Conservation (phyloP, 495 filamentous ascomycete species). For the Bombardia bombarda region DNA sequence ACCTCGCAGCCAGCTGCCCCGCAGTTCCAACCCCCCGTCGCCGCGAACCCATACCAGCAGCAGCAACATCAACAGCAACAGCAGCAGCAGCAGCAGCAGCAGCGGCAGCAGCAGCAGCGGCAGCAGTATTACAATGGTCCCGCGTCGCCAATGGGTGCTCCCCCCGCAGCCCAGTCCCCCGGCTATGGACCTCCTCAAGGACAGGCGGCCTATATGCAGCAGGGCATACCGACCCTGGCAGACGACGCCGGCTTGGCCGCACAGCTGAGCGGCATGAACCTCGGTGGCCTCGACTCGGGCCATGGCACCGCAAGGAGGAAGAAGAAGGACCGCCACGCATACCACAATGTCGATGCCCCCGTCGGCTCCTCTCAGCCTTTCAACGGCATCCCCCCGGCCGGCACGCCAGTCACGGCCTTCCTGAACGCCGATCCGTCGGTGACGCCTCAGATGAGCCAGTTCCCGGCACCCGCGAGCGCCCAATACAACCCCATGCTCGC, state of each 20-base stretch:
- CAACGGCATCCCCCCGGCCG: slow-evolving; percentile 55
- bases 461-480: slow-evolving; percentile 51
- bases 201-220: slow-evolving; percentile 21
- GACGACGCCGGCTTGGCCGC: slow-evolving; percentile 57
- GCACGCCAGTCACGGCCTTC: slow-evolving; percentile 55
- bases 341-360: slow-evolving; percentile 76
- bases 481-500: slow-evolving; percentile 50
- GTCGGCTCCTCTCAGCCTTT: slow-evolving; percentile 55
- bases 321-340: slow-evolving; percentile 92
- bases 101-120: slow-evolving; percentile 10
- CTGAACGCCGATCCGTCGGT: slow-evolving; percentile 54
- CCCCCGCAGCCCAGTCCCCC: slow-evolving; percentile 24
- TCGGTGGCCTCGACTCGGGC: slow-evolving; percentile 53
- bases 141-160: slow-evolving; percentile 22
- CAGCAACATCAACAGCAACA: too few relatives aligned
- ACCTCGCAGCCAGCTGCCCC: slow-evolving; percentile 49
- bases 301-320: slow-evolving; percentile 51
- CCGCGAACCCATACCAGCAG: slow-evolving; percentile 48
- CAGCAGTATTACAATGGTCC: slow-evolving; percentile 34
- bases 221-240: slow-evolving; percentile 8
- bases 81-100: slow-evolving; percentile 27
- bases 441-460: slow-evolving; percentile 48
- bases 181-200: slow-evolving; percentile 28
- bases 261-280: slow-evolving; percentile 79
- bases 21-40: slow-evolving; percentile 45